Evolutionary conservation across 2,329 filamentous ascomycete species (phyloP).

Genomic region (Fusarium albidum): DNA sequence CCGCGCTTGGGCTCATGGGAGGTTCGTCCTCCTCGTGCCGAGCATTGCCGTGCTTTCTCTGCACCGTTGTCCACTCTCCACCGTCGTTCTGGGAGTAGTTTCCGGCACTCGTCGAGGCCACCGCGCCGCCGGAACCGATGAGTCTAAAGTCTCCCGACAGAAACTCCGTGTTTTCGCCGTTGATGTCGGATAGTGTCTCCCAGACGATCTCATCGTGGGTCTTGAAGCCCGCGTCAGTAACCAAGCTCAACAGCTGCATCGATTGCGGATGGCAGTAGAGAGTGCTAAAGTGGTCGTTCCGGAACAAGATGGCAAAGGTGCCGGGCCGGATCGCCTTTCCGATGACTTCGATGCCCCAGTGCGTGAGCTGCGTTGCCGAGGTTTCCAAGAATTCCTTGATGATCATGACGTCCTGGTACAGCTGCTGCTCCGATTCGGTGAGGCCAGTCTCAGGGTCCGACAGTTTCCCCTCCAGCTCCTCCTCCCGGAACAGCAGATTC

Average conservation of each 20-base stretch:
- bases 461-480: constrained; percentile 86
- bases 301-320: constrained; percentile 88
- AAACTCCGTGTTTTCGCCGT: constrained; percentile 82
- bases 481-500: constrained; percentile 85
- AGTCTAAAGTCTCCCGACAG: constrained; percentile 90
- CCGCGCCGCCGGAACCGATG: constrained; percentile 65
- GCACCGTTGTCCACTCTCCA: constrained; percentile 65
- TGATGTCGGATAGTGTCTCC: constrained; percentile 92
- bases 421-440: constrained; percentile 75
- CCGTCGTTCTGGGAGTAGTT: constrained; percentile 31
- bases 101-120: constrained; percentile 25
- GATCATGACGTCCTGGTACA: constrained; percentile 82
- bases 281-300: constrained; percentile 97
- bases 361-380: constrained; percentile 88
- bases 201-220: constrained; percentile 91
- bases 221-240: constrained; percentile 92
- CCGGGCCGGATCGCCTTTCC: constrained; percentile 75
- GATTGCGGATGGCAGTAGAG: constrained; percentile 87
- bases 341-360: constrained; percentile 80
- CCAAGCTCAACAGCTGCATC: constrained; percentile 78
- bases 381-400: constrained; percentile 84
- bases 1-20: constrained; percentile 53
- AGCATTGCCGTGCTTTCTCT: constrained; percentile 43
- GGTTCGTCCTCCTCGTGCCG: constrained; percentile 38
- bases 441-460: constrained; percentile 57